Conservation (phyloP, 352 stramenopile species). For the Phytophthora chlamydospora region DNA sequence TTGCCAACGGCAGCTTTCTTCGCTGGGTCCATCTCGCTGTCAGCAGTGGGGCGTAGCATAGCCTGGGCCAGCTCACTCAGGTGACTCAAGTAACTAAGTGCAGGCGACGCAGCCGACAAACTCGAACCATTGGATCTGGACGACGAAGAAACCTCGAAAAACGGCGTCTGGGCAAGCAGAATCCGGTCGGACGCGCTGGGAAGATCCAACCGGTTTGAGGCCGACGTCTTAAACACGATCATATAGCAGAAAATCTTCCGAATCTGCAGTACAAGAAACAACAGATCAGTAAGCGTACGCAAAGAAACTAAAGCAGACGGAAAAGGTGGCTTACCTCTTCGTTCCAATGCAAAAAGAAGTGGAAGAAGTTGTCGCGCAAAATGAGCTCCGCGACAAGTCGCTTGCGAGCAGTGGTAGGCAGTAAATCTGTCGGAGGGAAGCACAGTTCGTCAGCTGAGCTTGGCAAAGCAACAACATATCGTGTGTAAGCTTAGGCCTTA, state of each 20-base stretch:
- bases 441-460: background rate
- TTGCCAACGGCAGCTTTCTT: conserved; percentile 56
- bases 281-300: conserved; percentile 1
- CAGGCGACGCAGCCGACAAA: conserved; percentile 37
- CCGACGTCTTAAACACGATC: conserved; percentile 84
- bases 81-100: conserved; percentile 72
- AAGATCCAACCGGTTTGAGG: conserved; percentile 77
- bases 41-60: conserved; percentile 52
- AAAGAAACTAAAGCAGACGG: background rate
- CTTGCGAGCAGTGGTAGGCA: conserved; percentile 68
- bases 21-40: conserved; percentile 41
- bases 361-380: conserved; percentile 87
- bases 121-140: conserved; percentile 19
- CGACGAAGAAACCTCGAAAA: conserved; percentile 51
- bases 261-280: conserved; percentile 45
- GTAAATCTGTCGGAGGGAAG: conserved; percentile 47
- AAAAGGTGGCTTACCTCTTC: conserved; percentile 66
- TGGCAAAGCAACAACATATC: background rate
- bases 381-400: conserved; percentile 76
- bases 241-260: conserved; percentile 88
- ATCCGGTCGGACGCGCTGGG: conserved; percentile 77
- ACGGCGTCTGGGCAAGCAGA: conserved; percentile 73
- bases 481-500: conserved; percentile 34
- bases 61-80: conserved; percentile 76
- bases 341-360: conserved; percentile 89